phyloP scores from a whole-genome alignment of 192 early-diverging fungal genomes.

The Mortierella claussenii region DNA sequence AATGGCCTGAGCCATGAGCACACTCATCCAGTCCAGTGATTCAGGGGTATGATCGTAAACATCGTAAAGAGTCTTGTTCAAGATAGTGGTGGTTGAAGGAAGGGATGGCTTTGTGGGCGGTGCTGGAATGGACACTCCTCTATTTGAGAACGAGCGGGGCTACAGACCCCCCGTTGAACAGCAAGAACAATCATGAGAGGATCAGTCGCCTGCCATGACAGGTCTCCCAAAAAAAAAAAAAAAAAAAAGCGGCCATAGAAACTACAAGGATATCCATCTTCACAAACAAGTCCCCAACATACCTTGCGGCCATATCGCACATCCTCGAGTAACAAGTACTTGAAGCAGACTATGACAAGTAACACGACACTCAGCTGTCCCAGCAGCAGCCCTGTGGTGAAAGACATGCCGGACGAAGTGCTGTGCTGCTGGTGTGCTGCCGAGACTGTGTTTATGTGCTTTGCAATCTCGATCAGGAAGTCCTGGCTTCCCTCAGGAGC shows the following conservation, averaged over 20 bases:
- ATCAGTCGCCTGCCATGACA: no score
- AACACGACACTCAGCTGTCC: constrained; percentile 62
- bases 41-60: constrained; percentile 68
- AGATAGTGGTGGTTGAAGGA: constrained; percentile 62
- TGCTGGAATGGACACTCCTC: constrained; percentile 61
- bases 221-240: no score
- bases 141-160: constrained; percentile 56
- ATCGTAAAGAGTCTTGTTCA: constrained; percentile 70
- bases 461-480: constrained; percentile 41
- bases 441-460: constrained; percentile 22
- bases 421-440: constrained; percentile 9
- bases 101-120: constrained; percentile 62
- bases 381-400: constrained; percentile 61
- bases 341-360: constrained; percentile 59
- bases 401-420: constrained; percentile 54
- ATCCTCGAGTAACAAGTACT: constrained; percentile 65
- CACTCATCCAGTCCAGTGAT: constrained; percentile 87
- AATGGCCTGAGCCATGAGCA: constrained; percentile 81
- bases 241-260: no score
- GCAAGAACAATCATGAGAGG: neutral
- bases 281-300: no score
- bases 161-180: no score
- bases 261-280: no score
- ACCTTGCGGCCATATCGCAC: constrained; percentile 56
- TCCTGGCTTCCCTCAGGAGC: constrained; percentile 34